These are phyloP conservation scores for Venturia pyrina DNA, from an alignment of 2,329 filamentous ascomycete genomes.

Conservation along the genomic window DNA sequence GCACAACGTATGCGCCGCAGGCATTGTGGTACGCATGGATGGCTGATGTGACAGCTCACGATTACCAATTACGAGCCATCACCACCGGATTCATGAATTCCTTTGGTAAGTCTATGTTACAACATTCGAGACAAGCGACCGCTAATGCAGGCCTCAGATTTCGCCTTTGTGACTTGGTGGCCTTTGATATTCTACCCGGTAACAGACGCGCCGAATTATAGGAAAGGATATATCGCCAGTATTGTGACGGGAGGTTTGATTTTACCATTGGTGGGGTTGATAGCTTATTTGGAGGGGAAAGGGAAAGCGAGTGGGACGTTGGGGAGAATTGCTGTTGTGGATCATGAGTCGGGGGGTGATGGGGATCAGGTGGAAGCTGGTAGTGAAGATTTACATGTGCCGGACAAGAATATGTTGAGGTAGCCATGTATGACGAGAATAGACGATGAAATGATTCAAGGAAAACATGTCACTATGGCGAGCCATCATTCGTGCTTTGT, in stretches of 20 bases:
- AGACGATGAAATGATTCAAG: neutral
- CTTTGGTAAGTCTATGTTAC: neutral
- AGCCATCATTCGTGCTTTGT: no score
- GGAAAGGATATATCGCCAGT: conserved; percentile 17
- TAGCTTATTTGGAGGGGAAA: conserved; percentile 6
- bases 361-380: neutral
- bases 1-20: conserved; percentile 36
- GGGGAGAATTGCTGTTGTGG: neutral
- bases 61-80: conserved; percentile 33
- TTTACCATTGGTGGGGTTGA: neutral
- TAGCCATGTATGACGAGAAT: neutral
- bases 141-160: neutral
- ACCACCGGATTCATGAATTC: conserved; percentile 23
- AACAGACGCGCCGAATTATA: conserved; percentile 17
- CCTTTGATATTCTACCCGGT: conserved; percentile 14
- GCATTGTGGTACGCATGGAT: conserved; percentile 40
- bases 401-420: neutral
- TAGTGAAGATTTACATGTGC: neutral
- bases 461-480: no score
- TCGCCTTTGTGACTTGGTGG: conserved; percentile 11
- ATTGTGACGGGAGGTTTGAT: conserved; percentile 14
- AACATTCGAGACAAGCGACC: neutral
- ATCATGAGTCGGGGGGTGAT: neutral
- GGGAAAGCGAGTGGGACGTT: neutral
- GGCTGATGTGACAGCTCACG: conserved; percentile 33